phyloP scores from a whole-genome alignment of 176 grass and related monocot species.

The Carex littledalei region DNA sequence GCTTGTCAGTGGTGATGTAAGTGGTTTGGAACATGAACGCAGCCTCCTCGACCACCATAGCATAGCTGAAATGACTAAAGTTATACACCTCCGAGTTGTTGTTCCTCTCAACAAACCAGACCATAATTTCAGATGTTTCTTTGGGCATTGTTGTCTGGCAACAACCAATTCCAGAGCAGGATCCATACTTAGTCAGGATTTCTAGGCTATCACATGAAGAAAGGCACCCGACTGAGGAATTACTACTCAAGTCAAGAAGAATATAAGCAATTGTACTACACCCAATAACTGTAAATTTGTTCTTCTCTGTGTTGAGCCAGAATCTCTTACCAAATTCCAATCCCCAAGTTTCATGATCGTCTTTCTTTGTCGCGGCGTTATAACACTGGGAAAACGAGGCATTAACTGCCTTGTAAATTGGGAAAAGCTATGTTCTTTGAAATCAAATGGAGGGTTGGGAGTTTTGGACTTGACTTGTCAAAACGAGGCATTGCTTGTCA shows the following conservation, averaged over 20 bases:
- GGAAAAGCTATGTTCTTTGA: too few species aligned
- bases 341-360: too few species aligned
- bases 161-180: conserved; percentile 26
- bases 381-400: too few species aligned
- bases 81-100: too few species aligned
- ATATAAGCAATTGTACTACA: not conserved
- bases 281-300: not conserved
- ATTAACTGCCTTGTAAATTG: not conserved
- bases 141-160: conserved; percentile 22
- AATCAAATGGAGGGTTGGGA: too few species aligned
- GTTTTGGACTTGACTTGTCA: too few species aligned
- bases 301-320: not conserved
- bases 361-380: too few species aligned
- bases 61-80: too few species aligned
- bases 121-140: not conserved
- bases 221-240: not conserved
- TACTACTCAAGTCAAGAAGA: not conserved
- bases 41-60: too few species aligned
- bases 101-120: too few species aligned
- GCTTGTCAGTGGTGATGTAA: not conserved
- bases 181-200: not conserved
- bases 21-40: too few species aligned
- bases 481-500: too few species aligned
- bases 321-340: not conserved
- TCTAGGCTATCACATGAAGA: not conserved